These are phyloP conservation scores for Lentinula sp. DNA, from an alignment of 768 basidiomycete genomes.

Conservation along the genomic window DNA sequence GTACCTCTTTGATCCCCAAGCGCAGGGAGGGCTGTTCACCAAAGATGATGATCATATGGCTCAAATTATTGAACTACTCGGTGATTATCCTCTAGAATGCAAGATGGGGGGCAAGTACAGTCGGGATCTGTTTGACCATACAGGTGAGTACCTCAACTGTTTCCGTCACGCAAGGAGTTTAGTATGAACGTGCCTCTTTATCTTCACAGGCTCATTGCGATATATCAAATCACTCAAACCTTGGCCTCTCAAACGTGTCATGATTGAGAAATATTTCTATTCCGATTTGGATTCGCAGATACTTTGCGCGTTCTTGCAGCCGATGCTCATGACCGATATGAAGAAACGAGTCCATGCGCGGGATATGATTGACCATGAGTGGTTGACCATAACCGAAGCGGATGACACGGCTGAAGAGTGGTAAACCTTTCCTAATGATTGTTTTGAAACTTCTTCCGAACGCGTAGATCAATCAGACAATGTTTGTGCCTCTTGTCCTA, in stretches of 20 bases:
- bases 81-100: constrained; percentile 64
- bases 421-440: constrained; percentile 18
- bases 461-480: too few species aligned
- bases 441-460: neutral
- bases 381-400: constrained; percentile 45
- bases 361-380: constrained; percentile 69
- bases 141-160: constrained; percentile 35
- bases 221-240: constrained; percentile 72
- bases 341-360: constrained; percentile 62
- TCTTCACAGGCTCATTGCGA: constrained; percentile 49
- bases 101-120: constrained; percentile 85
- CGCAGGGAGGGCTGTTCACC: constrained; percentile 72
- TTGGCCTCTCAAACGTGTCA: constrained; percentile 79
- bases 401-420: constrained; percentile 41
- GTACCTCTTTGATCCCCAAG: constrained; percentile 87
- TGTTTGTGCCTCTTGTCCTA: neutral
- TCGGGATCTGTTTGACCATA: constrained; percentile 76
- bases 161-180: neutral
- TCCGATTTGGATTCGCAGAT: constrained; percentile 47
- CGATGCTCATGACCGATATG: constrained; percentile 72
- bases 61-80: constrained; percentile 88
- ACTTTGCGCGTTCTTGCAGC: constrained; percentile 63
- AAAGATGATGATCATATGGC: constrained; percentile 97
- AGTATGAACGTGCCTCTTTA: neutral
- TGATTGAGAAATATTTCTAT: constrained; percentile 86